Conservation (phyloP, 2,329 filamentous ascomycete species). For the Clathrospora elynae region DNA sequence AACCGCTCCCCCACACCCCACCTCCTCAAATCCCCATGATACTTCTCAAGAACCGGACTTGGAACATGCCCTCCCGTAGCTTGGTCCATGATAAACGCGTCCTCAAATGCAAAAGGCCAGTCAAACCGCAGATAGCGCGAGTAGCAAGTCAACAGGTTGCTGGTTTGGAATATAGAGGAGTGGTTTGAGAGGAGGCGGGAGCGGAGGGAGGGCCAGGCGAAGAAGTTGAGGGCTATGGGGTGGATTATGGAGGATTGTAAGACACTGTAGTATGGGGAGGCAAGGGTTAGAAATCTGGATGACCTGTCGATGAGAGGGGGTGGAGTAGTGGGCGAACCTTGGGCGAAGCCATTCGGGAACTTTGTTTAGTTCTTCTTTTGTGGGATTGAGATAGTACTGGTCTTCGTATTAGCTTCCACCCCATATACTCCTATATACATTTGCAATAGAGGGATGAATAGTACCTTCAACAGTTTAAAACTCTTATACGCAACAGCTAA, state of each 20-base stretch:
- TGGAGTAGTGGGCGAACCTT: slow-evolving; percentile 16
- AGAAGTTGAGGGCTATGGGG: slow-evolving; percentile 42
- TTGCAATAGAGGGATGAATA: neutral
- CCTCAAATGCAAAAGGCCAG: slow-evolving; percentile 43
- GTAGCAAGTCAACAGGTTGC: slow-evolving; percentile 30
- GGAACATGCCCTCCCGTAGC: slow-evolving; percentile 20
- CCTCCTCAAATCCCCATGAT: slow-evolving; percentile 35
- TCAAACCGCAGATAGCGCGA: slow-evolving; percentile 37
- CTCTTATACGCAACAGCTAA: slow-evolving; percentile 41
- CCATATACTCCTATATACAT: neutral
- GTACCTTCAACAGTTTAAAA: slow-evolving; percentile 43
- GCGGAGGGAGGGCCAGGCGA: slow-evolving; percentile 42
- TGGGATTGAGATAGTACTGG: slow-evolving; percentile 42
- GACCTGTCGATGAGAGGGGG: neutral
- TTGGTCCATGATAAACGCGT: slow-evolving; percentile 38
- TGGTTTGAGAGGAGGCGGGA: slow-evolving; percentile 35
- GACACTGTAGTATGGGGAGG: no score
- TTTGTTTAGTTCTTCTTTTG: slow-evolving; percentile 30
- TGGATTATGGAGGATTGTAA: slow-evolving; percentile 34
- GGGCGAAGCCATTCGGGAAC: slow-evolving; percentile 39
- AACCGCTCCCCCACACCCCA: slow-evolving; percentile 36
- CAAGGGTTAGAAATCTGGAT: no score
- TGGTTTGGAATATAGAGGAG: slow-evolving; percentile 26
- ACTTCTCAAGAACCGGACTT: slow-evolving; percentile 38
- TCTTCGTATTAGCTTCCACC: neutral